Evolutionary conservation across 345 rosid genomes (phyloP).

Genomic region (Acer yangbiense): DNA sequence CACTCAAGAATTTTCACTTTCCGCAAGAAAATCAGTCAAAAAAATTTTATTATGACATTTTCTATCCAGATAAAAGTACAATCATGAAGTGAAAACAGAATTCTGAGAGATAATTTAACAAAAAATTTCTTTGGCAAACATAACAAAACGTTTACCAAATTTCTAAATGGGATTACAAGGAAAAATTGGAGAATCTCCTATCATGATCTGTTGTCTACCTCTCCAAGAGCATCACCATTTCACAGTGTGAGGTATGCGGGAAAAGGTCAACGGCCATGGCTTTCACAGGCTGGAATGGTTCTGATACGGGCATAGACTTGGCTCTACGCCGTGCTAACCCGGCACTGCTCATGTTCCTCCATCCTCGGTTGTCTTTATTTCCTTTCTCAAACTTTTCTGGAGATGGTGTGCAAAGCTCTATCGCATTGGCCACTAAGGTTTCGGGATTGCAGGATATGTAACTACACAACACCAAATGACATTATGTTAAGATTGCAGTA

Average conservation of each 20-base stretch:
- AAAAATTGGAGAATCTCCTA: not conserved
- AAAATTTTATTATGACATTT: not conserved
- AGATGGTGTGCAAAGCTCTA: constrained; percentile 91
- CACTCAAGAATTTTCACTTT: too few species aligned
- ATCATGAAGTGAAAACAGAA: not conserved
- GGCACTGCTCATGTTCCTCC: constrained; percentile 77
- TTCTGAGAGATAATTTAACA: not conserved
- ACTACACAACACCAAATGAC: constrained; percentile 36
- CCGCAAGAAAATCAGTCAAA: too few species aligned
- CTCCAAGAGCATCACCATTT: constrained; percentile 93
- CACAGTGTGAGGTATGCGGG: constrained; percentile 93
- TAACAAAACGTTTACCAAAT: not conserved
- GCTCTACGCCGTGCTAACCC: constrained; percentile 86
- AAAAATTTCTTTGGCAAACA: not conserved
- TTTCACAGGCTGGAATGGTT: constrained; percentile 85
- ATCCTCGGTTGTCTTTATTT: constrained; percentile 55
- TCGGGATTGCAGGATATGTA: constrained; percentile 98
- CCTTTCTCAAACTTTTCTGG: constrained; percentile 66
- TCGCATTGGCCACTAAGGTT: constrained; percentile 85
- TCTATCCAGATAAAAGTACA: not conserved
- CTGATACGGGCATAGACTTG: constrained; percentile 88
- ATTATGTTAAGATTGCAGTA: not conserved
- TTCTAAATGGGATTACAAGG: not conserved
- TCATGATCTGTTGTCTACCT: constrained; percentile 36
- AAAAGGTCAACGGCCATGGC: constrained; percentile 98